Evolutionary conservation across 129 eudicot species (phyloP), one percentile per base, ranked within the genome.

Genomic region (Pulicaria dysenterica): DNA sequence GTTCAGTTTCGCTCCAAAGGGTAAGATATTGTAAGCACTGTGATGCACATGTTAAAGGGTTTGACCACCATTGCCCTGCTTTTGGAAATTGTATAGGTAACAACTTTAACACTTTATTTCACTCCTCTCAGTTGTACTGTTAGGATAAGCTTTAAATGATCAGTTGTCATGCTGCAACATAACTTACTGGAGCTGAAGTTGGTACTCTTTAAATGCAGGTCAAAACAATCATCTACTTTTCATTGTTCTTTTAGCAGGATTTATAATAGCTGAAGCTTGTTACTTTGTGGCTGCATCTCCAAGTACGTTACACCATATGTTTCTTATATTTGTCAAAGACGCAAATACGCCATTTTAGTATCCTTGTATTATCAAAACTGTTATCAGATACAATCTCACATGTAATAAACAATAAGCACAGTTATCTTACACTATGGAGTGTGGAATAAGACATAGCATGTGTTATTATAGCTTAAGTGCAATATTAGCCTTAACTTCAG

Each of bases 21-120:
- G 85, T 79, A 67, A 77, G 91, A 77, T 87, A 82, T 60, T 90
- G 94, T 73, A 79, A 66, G 78, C 72, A 70, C 47, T 90, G 96
- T 72, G 80, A 90, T 69, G 84, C 71, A 14, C 73, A 80, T 83
- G 83, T 90, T 8, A 81, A 77, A 79, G 91, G 96, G 43, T 85
- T 84, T 68, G 96, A 90, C 74, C 96, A 90, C 82, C 96, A 90
- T 72, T 90, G 96, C 82, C 96, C 96, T 34, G 94, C 93, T 73
- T 90, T 90, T 16, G 96, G 91, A 45, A 90, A 87, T 76, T 90
- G 96, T 54, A 90, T 90, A 75, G 96, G 96, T 90, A 85, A 70
- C 58, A 47, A 54, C 69, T 34, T 58, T 7, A 66, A 36, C 53
- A 65, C 6, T 13, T 9, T 41, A 41, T 58, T 49, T 41, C 76